A percentile compares a stretch with the other conserved stretches of the same genome.
These are phyloP conservation scores for Pythium dissimile DNA, from an alignment of 352 stramenopile species.

Conservation along the genomic window DNA sequence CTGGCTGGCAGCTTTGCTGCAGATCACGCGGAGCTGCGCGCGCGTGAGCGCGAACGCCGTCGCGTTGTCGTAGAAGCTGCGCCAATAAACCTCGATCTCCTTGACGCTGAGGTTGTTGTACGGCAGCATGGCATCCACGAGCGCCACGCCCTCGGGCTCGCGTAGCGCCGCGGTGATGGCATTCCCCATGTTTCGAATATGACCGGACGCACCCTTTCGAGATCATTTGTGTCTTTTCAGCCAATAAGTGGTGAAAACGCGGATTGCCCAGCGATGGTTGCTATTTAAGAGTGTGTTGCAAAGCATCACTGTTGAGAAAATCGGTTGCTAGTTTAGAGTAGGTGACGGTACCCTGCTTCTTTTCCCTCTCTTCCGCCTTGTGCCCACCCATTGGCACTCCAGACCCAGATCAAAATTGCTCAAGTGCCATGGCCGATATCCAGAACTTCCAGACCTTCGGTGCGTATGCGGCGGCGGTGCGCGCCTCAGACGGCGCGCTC, in stretches of 20 bases:
- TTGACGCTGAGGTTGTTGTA: constrained; percentile 70
- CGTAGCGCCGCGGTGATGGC: constrained; percentile 43
- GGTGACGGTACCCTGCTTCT: neutral
- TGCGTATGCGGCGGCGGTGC: constrained; percentile 28
- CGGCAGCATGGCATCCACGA: constrained; percentile 58
- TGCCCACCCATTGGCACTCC: constrained; percentile 27
- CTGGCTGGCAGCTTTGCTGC: constrained; percentile 39
- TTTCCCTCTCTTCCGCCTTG: neutral
- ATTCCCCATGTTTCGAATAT: constrained; percentile 46
- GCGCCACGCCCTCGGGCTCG: constrained; percentile 34
- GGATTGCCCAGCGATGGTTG: no score
- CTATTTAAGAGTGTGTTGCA: no score
- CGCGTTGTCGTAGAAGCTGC: constrained; percentile 78
- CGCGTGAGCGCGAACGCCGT: constrained; percentile 65
- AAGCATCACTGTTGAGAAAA: no score
- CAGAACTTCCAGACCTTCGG: constrained; percentile 89
- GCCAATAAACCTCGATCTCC: constrained; percentile 81
- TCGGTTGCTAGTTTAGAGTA: constrained; percentile 4
- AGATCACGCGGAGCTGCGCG: constrained; percentile 57
- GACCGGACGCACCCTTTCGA: constrained; percentile 13
- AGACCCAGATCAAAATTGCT: constrained; percentile 24
- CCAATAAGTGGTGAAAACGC: constrained; percentile 18
- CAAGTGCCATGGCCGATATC: constrained; percentile 71
- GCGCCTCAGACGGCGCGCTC: neutral
- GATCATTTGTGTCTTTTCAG: constrained; percentile 8